These are phyloP conservation scores for Zygotorulaspora chibaensis DNA, from an alignment of 805 yeast genomes.

Conservation along the genomic window DNA sequence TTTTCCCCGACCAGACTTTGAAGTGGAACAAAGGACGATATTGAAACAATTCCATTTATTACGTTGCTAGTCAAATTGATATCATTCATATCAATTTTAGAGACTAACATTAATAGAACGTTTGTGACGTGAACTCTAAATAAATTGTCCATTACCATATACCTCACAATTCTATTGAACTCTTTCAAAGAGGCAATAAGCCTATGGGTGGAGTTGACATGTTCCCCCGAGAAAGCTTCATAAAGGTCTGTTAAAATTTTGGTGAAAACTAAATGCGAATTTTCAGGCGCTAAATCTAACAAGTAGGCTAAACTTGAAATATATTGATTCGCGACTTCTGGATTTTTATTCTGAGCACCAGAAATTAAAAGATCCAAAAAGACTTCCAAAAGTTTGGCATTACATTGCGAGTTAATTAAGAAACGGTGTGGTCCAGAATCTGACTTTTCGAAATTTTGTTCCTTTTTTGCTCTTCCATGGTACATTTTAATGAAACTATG, in stretches of 20 bases:
- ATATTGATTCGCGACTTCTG: constrained; percentile 51
- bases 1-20: constrained; percentile 45
- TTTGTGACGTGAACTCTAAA: constrained; percentile 78
- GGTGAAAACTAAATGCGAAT: constrained; percentile 43
- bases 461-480: constrained; percentile 54
- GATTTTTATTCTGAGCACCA: constrained; percentile 76
- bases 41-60: constrained; percentile 61
- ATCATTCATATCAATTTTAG: constrained; percentile 89
- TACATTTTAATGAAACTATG: constrained; percentile 54
- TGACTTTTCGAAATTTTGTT: constrained; percentile 34
- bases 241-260: constrained; percentile 66
- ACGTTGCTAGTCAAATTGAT: constrained; percentile 65
- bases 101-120: constrained; percentile 60
- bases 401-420: constrained; percentile 34
- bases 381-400: constrained; percentile 34
- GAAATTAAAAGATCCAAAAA: constrained; percentile 52
- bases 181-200: constrained; percentile 67
- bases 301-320: constrained; percentile 58
- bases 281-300: constrained; percentile 54
- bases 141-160: constrained; percentile 56
- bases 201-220: constrained; percentile 74
- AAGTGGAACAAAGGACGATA: constrained; percentile 70
- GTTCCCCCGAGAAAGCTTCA: constrained; percentile 58
- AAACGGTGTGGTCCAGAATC: constrained; percentile 15
- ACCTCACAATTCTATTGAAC: constrained; percentile 60